Base-by-base conservation (phyloP, 1,284 basidiomycete species). In the Tremellales sp. region DNA sequence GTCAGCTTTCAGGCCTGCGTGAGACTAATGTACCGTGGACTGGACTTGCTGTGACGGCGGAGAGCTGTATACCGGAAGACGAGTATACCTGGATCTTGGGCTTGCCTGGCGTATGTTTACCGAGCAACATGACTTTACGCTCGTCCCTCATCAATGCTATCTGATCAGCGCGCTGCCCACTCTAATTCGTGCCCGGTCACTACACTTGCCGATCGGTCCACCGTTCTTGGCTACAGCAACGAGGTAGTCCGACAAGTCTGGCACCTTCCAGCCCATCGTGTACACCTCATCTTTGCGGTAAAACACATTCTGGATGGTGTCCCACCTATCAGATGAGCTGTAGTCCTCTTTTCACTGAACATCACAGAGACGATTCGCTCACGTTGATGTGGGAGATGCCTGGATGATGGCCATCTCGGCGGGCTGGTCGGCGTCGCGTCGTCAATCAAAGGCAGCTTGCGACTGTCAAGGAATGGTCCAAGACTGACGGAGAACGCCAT, bases 101-200 rank as follows among this genome's bases (percentile, higher is more conserved):
- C 72, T 87, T 89, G 15, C 84, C 78, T 48, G 85, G 74, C 1
- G 81, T 74, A 17, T 81, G 78, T 41, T 81, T 82, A 23, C 85
- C 82, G 1, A 94, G 67, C 0, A 87, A 81, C 47, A 96, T 79
- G 11, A 96, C 75, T 69, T 87, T 92, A 10, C 84, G 80, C 44
- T 81, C 82, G 66, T 97, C 90, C 4, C 92, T 81, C 80, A 93
- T 87, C 24, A 97, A 74, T 19, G 94, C 94, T 90, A 59, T 40
- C 13, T n/a, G 4, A 29, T 37, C 15, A 7, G 4, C 13, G 0
- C 7, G 13, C 35, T 13, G 46, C 4, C 37, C 13, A 19, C 2
- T 23, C 10, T 11, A 27, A 26, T 31, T 8, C 36, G 21, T 22
- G 15, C 33, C 15, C 33, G 13, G 6, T 13, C 33, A 8, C 29